Percentiles rank a stretch among this genome's conserved stretches.
Evolutionary conservation across 2,329 filamentous ascomycete genomes (phyloP).

Genomic region (Dichotomopilus funicola): DNA sequence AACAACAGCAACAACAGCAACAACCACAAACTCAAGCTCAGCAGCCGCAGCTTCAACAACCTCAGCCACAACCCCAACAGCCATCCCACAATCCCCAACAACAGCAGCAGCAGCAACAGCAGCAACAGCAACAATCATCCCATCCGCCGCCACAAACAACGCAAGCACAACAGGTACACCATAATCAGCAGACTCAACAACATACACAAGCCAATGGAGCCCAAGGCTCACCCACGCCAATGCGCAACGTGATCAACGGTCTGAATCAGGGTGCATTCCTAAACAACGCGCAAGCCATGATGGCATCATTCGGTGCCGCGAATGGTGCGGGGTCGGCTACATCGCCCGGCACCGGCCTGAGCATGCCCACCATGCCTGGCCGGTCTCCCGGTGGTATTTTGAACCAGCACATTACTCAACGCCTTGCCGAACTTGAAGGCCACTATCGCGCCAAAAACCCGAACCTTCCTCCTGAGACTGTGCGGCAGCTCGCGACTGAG

Average conservation of each 20-base stretch:
- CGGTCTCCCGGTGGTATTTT: slow-evolving; percentile 41
- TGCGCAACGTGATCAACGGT: slow-evolving; percentile 35
- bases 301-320: slow-evolving; percentile 42
- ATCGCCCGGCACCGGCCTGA: slow-evolving; percentile 39
- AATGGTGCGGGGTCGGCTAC: slow-evolving; percentile 40
- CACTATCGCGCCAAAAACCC: slow-evolving; percentile 47
- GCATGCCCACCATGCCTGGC: slow-evolving; percentile 40
- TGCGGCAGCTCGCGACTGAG: slow-evolving; percentile 46
- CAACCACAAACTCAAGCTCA: slow-evolving; percentile 46
- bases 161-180: slow-evolving; percentile 26
- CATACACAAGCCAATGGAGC: slow-evolving; percentile 28
- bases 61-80: slow-evolving; percentile 25
- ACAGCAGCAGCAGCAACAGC: slow-evolving; percentile 23
- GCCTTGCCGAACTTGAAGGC: slow-evolving; percentile 47
- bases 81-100: slow-evolving; percentile 15
- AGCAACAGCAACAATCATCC: slow-evolving; percentile 31
- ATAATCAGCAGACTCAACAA: slow-evolving; percentile 34
- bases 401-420: slow-evolving; percentile 42
- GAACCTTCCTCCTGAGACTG: slow-evolving; percentile 42
- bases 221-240: slow-evolving; percentile 28
- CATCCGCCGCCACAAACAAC: slow-evolving; percentile 26
- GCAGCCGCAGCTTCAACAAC: slow-evolving; percentile 39
- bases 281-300: slow-evolving; percentile 47
- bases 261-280: slow-evolving; percentile 48
- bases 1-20: slow-evolving; percentile 22